Base-by-base conservation (phyloP, 2,329 filamentous ascomycete species). In the Colletotrichum sp. region DNA sequence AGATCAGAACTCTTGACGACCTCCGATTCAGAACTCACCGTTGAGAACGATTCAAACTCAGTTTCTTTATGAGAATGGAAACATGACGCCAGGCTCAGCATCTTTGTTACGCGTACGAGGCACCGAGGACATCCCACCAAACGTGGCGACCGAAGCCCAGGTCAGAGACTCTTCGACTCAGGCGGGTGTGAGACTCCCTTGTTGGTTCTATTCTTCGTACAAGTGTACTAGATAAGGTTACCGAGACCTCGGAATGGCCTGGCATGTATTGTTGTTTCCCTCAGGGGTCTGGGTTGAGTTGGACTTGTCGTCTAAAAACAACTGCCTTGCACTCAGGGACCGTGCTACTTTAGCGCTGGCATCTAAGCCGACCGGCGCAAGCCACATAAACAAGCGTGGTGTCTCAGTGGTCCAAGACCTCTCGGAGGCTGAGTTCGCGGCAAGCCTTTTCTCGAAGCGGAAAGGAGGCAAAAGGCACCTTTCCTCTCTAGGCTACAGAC, bases 321-420 rank as follows among this genome's bases (percentile, higher is more conserved):
- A 39, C 34, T 16, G 26, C 18, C 43, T 32, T 64, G 28, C 43
- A 30, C 39, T 67, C 61, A 48, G 57, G 57, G 63, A 71, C 28
- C 21, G 57, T 48, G 69, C 63, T 55, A 67, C 48, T 34, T 61
- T 73, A 64, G 73, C 57, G 39, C 36, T 43, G 13, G 24, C 24
- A 24, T 36, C 59, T 39, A 60, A 69, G 48, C 30, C 64, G 26
- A 10, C 36, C 28, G 59, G 43, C 48, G 24, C 65, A 65, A 74
- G 70, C 73, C 57, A 75, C 26, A 21, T 24, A 18, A 59, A 26
- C 32, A 26, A 64, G 30, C 48, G 57, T 59, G 52, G 24, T 59
- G 32, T 74, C 18, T 74, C 43, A 74, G 59, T 76, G 64, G 74
- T n/a, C 64, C 34, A 61, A 65, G 71, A 36, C 59, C 74, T 36